Percentiles rank a stretch among this genome's conserved stretches.
Evolutionary conservation across 2,329 filamentous ascomycete genomes (phyloP).

Genomic region (Aspergillus persii): DNA sequence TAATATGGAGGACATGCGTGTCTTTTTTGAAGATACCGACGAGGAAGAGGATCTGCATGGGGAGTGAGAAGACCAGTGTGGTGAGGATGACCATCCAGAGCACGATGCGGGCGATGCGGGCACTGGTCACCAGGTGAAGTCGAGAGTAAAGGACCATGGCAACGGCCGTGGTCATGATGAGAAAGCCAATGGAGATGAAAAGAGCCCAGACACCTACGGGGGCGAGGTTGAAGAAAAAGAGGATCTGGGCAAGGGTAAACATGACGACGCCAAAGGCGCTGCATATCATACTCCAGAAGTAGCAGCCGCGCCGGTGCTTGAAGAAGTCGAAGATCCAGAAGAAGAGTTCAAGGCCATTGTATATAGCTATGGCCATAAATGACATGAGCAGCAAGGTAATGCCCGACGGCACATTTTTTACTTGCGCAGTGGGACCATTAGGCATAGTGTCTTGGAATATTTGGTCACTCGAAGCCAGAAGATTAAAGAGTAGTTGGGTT

Average conservation of each 20-base stretch:
- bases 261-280: slow-evolving; percentile 36
- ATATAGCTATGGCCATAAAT: slow-evolving; percentile 39
- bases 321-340: slow-evolving; percentile 39
- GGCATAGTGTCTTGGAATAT: neutral
- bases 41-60: slow-evolving; percentile 55
- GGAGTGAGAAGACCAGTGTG: slow-evolving; percentile 51
- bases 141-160: slow-evolving; percentile 63
- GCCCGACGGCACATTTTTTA: neutral
- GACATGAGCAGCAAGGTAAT: slow-evolving; percentile 21
- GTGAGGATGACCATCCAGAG: slow-evolving; percentile 59
- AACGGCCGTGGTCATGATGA: slow-evolving; percentile 60
- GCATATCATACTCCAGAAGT: slow-evolving; percentile 43
- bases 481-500: neutral
- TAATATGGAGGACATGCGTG: slow-evolving; percentile 30
- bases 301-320: slow-evolving; percentile 35
- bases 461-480: neutral
- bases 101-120: slow-evolving; percentile 47
- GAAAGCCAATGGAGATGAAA: slow-evolving; percentile 53
- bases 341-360: slow-evolving; percentile 49
- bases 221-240: slow-evolving; percentile 38
- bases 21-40: slow-evolving; percentile 32
- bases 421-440: neutral
- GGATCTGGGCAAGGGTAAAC: slow-evolving; percentile 38
- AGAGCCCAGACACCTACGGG: slow-evolving; percentile 37
- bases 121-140: slow-evolving; percentile 57